These are phyloP conservation scores for Saturnispora diversa DNA, from an alignment of 805 yeast genomes.

Conservation along the genomic window DNA sequence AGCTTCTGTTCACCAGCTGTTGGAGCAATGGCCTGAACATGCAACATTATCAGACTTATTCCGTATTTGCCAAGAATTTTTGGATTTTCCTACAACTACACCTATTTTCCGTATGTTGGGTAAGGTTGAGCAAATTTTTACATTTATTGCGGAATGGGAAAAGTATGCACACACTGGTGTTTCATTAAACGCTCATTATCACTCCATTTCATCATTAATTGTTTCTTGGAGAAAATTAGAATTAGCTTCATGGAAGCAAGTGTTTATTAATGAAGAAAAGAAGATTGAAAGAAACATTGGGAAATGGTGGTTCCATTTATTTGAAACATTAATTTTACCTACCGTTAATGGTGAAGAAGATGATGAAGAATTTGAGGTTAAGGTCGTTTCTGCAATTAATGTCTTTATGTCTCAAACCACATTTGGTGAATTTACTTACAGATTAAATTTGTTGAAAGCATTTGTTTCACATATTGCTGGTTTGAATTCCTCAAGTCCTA, in stretches of 20 bases:
- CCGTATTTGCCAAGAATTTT: constrained; percentile 57
- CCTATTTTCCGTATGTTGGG: constrained; percentile 74
- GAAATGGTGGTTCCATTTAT: constrained; percentile 88
- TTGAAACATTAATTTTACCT: constrained; percentile 65
- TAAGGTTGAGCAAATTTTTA: constrained; percentile 80
- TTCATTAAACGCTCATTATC: constrained; percentile 48
- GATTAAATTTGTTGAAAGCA: constrained; percentile 56
- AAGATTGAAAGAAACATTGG: constrained; percentile 45
- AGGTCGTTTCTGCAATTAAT: constrained; percentile 53
- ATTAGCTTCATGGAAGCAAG: constrained; percentile 72
- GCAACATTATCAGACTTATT: constrained; percentile 69
- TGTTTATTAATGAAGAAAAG: constrained; percentile 59
- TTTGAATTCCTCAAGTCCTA: constrained; percentile 23
- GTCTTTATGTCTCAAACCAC: constrained; percentile 69
- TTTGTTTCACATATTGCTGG: constrained; percentile 47
- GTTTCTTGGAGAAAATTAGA: constrained; percentile 90
- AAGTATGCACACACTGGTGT: constrained; percentile 78
- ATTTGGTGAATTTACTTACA: constrained; percentile 59
- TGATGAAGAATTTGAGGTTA: constrained; percentile 28
- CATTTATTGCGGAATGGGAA: constrained; percentile 86
- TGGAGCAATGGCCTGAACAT: constrained; percentile 88
- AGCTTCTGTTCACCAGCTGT: constrained; percentile 38
- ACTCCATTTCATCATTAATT: constrained; percentile 55
- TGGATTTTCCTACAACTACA: constrained; percentile 50
- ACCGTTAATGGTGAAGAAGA: constrained; percentile 34